These are phyloP conservation scores for Coniochaeta ligniaria DNA, from an alignment of 2,329 filamentous ascomycete genomes.

Conservation along the genomic window DNA sequence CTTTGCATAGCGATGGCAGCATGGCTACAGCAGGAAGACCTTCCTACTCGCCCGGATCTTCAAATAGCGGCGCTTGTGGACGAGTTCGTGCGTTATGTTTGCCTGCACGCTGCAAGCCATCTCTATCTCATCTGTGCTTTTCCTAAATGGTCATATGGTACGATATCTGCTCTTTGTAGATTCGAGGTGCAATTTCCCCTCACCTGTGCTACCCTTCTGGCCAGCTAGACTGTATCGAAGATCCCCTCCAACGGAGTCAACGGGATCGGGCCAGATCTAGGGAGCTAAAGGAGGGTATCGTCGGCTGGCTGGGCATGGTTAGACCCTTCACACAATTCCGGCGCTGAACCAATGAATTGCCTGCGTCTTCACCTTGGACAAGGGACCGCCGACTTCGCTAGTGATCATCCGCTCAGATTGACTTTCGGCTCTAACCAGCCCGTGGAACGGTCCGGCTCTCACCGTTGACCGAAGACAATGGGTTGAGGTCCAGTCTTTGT, in stretches of 20 bases:
- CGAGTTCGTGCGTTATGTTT: neutral
- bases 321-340: neutral
- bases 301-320: neutral
- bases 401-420: neutral
- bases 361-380: neutral
- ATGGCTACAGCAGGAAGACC: neutral
- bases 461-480: conserved; percentile 1
- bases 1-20: neutral
- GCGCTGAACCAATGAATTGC: neutral
- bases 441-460: neutral
- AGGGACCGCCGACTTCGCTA: neutral
- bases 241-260: neutral
- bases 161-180: neutral
- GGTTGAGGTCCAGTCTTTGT: neutral
- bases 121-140: neutral
- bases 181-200: neutral
- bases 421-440: neutral
- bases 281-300: neutral
- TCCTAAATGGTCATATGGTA: neutral
- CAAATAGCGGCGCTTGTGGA: neutral
- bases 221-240: no score
- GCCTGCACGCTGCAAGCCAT: neutral
- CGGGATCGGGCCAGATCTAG: neutral
- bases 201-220: neutral
- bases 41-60: neutral